Conservation (phyloP, 495 filamentous ascomycete species). For the Saxispiralis lemnorum region DNA sequence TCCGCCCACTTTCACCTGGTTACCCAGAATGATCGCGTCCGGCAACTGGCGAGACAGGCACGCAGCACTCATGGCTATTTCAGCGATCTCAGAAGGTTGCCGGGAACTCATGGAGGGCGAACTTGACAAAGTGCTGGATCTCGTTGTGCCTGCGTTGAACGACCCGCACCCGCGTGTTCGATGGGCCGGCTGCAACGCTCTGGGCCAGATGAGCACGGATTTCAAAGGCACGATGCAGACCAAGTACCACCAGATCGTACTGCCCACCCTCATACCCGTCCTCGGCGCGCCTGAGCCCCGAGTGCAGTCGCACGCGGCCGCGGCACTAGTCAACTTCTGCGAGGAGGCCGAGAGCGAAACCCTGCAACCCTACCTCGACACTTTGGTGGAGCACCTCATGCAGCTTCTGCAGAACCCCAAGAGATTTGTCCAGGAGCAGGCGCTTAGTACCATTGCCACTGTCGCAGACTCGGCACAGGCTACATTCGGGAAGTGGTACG, state of each 20-base stretch:
- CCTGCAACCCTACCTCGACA: conserved; percentile 84
- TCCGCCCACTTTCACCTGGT: conserved; percentile 88
- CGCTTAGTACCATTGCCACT: conserved; percentile 92
- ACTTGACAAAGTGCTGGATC: conserved; percentile 76
- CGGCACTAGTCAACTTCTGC: conserved; percentile 96
- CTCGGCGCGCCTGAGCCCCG: conserved; percentile 77
- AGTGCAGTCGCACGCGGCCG: conserved; percentile 92
- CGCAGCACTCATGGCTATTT: conserved; percentile 96
- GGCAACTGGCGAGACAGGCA: conserved; percentile 89
- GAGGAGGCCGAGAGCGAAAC: conserved; percentile 90
- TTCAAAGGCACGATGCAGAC: conserved; percentile 98
- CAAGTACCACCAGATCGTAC: conserved; percentile 70
- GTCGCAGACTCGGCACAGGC: conserved; percentile 95
- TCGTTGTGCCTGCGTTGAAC: conserved; percentile 82
- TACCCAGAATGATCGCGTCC: conserved; percentile 93
- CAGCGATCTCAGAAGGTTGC: conserved; percentile 95
- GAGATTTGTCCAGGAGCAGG: conserved; percentile 95
- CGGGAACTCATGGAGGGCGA: conserved; percentile 90
- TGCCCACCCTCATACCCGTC: conserved; percentile 83
- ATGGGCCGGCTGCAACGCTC: conserved; percentile 96
- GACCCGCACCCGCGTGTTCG: conserved; percentile 87
- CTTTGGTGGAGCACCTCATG: conserved; percentile 65
- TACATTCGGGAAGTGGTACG: conserved; percentile 91
- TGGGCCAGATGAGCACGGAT: conserved; percentile 99
- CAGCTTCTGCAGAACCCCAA: conserved; percentile 73